Percentiles rank a stretch among this genome's conserved stretches.
These are phyloP conservation scores for Verbascum thapsus DNA, from an alignment of 257 asterid genomes.

Conservation along the genomic window DNA sequence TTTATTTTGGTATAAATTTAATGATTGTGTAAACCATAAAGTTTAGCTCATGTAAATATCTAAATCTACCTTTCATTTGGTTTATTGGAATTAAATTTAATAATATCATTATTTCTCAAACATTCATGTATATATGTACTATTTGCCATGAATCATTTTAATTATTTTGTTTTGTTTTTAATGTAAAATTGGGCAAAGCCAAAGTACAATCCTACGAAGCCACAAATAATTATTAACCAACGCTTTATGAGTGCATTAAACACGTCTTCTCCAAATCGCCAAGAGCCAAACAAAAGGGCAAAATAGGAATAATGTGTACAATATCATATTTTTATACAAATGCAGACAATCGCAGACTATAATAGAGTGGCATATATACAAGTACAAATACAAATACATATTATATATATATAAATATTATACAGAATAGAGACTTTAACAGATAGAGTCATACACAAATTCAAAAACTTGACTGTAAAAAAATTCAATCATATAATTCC, in stretches of 20 bases:
- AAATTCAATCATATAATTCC: constrained; percentile 21
- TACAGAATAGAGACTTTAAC: not conserved
- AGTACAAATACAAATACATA: not conserved
- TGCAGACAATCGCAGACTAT: constrained; percentile 10
- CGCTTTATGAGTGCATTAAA: too few species aligned
- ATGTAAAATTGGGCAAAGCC: not conserved
- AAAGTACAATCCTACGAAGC: not conserved
- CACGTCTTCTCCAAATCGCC: too few species aligned
- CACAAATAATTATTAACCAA: too few species aligned
- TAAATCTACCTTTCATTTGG: too few species aligned
- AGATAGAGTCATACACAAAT: constrained; percentile 27
- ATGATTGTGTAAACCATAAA: too few species aligned
- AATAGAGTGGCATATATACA: constrained; percentile 8
- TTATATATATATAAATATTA: not conserved
- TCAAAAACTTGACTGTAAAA: constrained; percentile 29
- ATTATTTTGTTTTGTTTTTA: not conserved
- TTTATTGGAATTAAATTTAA: too few species aligned
- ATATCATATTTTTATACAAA: not conserved
- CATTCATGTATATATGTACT: too few species aligned
- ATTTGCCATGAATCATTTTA: too few species aligned
- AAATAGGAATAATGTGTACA: not conserved
- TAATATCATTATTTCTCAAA: too few species aligned
- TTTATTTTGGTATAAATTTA: too few species aligned
- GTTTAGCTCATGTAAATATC: too few species aligned
- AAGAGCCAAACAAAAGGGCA: not conserved